phyloP scores from a whole-genome alignment of 805 yeast species.

The Saitoella complicata region DNA sequence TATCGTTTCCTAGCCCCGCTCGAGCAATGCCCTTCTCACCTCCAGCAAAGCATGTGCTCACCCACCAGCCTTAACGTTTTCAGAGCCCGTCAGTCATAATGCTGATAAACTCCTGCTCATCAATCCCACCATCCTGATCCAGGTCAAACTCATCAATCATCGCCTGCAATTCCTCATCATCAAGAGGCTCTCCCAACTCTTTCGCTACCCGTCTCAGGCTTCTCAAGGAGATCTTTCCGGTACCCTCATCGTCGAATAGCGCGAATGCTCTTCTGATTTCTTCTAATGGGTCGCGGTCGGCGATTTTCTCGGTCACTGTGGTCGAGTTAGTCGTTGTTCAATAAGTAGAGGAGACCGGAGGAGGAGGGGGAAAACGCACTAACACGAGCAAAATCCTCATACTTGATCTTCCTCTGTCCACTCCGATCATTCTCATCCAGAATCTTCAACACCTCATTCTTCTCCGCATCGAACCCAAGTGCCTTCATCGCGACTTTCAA shows the following conservation, averaged over 20 bases:
- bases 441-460: slow-evolving; percentile 63
- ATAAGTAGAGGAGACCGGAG: too few species aligned
- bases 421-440: slow-evolving; percentile 41
- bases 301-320: slow-evolving; percentile 60
- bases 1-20: too few species aligned
- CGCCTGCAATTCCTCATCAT: slow-evolving; percentile 84
- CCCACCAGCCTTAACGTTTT: too few species aligned
- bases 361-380: not conserved
- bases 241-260: slow-evolving; percentile 72
- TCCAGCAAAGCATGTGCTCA: too few species aligned
- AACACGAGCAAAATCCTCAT: slow-evolving; percentile 1
- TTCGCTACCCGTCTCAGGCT: slow-evolving; percentile 79
- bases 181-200: slow-evolving; percentile 78
- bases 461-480: slow-evolving; percentile 72
- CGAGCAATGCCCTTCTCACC: too few species aligned
- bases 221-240: slow-evolving; percentile 70
- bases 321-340: not conserved
- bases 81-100: slow-evolving; percentile 22
- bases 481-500: slow-evolving; percentile 87
- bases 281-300: slow-evolving; percentile 80
- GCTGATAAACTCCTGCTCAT: slow-evolving; percentile 77
- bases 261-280: slow-evolving; percentile 82
- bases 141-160: slow-evolving; percentile 97
- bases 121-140: slow-evolving; percentile 90
- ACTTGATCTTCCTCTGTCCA: not conserved